Conservation (phyloP, 129 eudicot species). For the Smallanthus sonchifolius region DNA sequence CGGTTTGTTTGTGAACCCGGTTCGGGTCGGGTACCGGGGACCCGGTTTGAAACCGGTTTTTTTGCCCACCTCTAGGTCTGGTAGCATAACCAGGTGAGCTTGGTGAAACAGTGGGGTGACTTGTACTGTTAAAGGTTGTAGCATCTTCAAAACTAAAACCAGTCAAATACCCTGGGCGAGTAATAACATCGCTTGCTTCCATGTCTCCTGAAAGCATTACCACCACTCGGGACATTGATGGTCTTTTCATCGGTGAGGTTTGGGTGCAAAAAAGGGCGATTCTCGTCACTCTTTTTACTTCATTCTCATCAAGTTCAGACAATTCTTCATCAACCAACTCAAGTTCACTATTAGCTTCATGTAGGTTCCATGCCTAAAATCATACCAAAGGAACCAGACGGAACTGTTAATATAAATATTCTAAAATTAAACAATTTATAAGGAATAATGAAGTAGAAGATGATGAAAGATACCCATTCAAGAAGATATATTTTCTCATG, state of each 20-base stretch:
- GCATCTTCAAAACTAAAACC: constrained; percentile 55
- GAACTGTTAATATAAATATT: not conserved
- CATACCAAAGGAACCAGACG: not conserved
- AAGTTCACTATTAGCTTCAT: constrained; percentile 40
- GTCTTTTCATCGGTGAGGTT: constrained; percentile 56
- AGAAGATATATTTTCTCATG: constrained; percentile 65
- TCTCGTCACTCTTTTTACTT: constrained; percentile 45
- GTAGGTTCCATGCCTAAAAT: constrained; percentile 74
- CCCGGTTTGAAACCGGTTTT: no score
- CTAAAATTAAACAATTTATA: not conserved
- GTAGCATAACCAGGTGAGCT: constrained; percentile 13
- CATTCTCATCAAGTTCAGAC: constrained; percentile 36
- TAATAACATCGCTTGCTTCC: constrained; percentile 41
- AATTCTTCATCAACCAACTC: constrained; percentile 58
- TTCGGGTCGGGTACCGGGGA: no score
- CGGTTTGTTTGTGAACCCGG: no score
- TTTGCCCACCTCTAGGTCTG: no score
- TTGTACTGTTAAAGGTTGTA: constrained; percentile 28
- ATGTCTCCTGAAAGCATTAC: constrained; percentile 74
- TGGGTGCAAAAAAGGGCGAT: constrained; percentile 75
- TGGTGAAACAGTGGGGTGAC: not conserved
- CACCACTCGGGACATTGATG: constrained; percentile 81
- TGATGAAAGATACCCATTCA: constrained; percentile 51
- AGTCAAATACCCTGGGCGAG: constrained; percentile 56
- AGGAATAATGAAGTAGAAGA: not conserved